Conservation (phyloP, 2,329 filamentous ascomycete species). For the Penicillium sp. region DNA sequence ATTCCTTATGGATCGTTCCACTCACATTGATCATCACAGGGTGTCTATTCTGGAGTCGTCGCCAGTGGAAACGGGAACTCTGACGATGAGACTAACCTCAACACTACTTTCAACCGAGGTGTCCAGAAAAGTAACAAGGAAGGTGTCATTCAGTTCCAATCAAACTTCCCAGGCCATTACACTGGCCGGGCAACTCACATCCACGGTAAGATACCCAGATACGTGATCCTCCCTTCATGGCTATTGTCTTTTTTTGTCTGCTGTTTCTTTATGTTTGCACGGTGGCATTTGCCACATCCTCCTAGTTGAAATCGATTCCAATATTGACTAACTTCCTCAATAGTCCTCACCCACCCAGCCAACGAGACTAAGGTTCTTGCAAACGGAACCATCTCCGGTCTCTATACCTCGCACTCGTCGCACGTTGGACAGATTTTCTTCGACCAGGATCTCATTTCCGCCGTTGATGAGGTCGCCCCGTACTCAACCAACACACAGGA, state of each 20-base stretch:
- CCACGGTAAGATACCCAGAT: constrained; percentile 21
- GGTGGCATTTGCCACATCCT: not conserved
- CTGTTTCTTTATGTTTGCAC: not conserved
- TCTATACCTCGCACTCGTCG: constrained; percentile 44
- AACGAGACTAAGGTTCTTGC: constrained; percentile 37
- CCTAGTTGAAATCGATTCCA: not conserved
- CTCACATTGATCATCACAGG: constrained; percentile 16
- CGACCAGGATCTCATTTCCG: constrained; percentile 55
- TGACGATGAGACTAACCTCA: constrained; percentile 39
- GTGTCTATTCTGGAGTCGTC: constrained; percentile 41
- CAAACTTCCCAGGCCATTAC: constrained; percentile 49
- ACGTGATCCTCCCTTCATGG: not conserved
- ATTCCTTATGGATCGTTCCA: not conserved
- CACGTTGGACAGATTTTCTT: constrained; percentile 66
- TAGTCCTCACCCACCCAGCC: constrained; percentile 33
- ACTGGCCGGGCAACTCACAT: constrained; percentile 38
- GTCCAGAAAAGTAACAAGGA: constrained; percentile 43
- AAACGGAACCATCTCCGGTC: constrained; percentile 53
- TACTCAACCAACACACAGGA: constrained; percentile 49
- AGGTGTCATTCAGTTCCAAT: constrained; percentile 44
- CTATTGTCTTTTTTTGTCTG: not conserved
- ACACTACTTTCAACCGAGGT: constrained; percentile 47
- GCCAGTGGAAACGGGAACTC: constrained; percentile 38
- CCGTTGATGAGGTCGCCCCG: constrained; percentile 50
- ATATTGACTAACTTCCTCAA: not conserved